Conservation (phyloP, 306 rosid species). For the Sphenostylis stenocarpa region DNA sequence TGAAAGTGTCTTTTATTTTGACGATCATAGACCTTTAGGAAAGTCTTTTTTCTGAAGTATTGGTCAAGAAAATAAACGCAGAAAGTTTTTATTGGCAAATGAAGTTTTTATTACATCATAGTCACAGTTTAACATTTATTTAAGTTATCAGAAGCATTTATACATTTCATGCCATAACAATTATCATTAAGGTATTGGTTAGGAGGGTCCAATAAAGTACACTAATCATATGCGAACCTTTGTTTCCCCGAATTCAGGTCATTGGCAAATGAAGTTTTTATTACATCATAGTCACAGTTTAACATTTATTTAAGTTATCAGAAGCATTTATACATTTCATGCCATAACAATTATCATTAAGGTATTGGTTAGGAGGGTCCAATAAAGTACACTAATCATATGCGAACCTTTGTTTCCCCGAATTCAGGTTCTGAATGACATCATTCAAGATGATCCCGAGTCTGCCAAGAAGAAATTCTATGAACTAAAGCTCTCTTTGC, state of each 20-base stretch:
- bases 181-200: not conserved
- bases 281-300: not conserved
- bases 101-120: not conserved
- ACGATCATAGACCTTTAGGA: not conserved
- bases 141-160: not conserved
- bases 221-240: too few relatives aligned
- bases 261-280: not conserved
- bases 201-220: not conserved
- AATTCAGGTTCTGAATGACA: constrained; percentile 62
- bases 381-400: not conserved
- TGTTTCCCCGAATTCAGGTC: too few relatives aligned
- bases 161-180: not conserved
- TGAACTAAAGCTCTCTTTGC: constrained; percentile 73
- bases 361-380: not conserved
- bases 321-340: not conserved
- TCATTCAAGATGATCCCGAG: constrained; percentile 66
- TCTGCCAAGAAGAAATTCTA: constrained; percentile 77
- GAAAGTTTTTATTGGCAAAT: not conserved
- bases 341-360: not conserved
- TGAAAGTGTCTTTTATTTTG: not conserved
- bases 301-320: not conserved
- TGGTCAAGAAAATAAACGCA: not conserved
- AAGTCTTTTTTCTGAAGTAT: not conserved
- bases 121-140: not conserved
- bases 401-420: not conserved